These are phyloP conservation scores for Mitragyna speciosa DNA, from an alignment of 257 asterid genomes.

Conservation along the genomic window DNA sequence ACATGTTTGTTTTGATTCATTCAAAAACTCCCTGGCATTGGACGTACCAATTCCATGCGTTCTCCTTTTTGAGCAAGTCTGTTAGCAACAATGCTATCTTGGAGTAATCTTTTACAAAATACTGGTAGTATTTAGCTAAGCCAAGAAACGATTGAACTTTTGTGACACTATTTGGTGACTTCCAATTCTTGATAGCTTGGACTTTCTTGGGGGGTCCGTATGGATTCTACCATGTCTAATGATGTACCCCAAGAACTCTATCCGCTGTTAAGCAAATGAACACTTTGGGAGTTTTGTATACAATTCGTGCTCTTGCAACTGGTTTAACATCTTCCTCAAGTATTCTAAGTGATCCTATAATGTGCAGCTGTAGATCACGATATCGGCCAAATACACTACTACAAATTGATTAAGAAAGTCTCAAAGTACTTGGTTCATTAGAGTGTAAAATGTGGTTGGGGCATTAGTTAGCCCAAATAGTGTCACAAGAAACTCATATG, in stretches of 20 bases:
- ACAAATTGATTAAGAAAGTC: not conserved
- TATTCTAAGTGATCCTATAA: not conserved
- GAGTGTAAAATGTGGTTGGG: not conserved
- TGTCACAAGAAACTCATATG: not conserved
- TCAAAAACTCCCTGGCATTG: not conserved
- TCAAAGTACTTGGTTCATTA: not conserved
- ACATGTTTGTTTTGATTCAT: not conserved
- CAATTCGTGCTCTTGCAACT: constrained; percentile 1
- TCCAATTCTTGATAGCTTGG: too few relatives aligned
- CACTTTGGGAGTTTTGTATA: not conserved
- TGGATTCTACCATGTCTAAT: not conserved
- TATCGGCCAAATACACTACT: not conserved
- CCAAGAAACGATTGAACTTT: not conserved
- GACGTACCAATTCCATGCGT: not conserved
- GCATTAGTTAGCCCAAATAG: not conserved
- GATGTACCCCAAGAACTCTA: constrained; percentile 2
- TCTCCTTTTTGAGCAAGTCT: not conserved
- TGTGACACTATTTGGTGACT: not conserved
- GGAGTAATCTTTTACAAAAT: not conserved
- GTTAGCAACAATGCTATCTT: not conserved
- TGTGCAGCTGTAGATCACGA: not conserved
- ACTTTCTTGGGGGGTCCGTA: not conserved
- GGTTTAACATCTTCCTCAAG: not conserved
- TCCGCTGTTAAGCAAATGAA: not conserved
- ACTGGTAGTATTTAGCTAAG: not conserved